These are phyloP conservation scores for Pterula multifida DNA, from an alignment of 1,284 basidiomycete genomes.

Conservation along the genomic window DNA sequence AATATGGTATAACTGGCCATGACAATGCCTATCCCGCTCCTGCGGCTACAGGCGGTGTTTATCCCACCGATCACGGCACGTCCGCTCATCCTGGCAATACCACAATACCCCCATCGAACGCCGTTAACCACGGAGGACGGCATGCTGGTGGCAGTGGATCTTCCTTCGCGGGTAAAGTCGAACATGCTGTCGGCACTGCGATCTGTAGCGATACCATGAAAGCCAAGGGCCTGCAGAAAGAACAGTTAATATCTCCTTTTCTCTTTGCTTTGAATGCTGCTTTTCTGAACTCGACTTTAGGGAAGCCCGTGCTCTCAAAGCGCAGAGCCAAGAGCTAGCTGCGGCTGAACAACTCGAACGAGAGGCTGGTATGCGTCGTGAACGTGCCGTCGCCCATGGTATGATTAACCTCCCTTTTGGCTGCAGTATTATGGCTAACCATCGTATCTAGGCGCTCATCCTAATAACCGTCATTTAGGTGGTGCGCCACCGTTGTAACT, in stretches of 20 bases:
- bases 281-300: slow-evolving; percentile 12
- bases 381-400: slow-evolving; percentile 42
- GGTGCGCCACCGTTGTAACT: too few species aligned
- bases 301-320: slow-evolving; percentile 32
- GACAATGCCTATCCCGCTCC: not conserved
- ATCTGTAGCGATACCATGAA: slow-evolving; percentile 37
- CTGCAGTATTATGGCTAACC: not conserved
- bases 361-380: slow-evolving; percentile 34
- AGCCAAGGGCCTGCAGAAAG: slow-evolving; percentile 38
- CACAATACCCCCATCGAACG: not conserved
- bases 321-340: slow-evolving; percentile 35
- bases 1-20: too few species aligned
- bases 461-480: slow-evolving; percentile 21
- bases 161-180: slow-evolving; percentile 30
- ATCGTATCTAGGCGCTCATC: slow-evolving; percentile 22
- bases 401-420: slow-evolving; percentile 8
- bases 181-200: slow-evolving; percentile 32
- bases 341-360: slow-evolving; percentile 42
- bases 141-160: not conserved
- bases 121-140: not conserved
- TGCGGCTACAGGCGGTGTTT: not conserved
- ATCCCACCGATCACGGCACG: not conserved
- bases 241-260: slow-evolving; percentile 24
- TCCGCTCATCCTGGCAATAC: not conserved
- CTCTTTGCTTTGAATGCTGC: not conserved